Conservation (phyloP, 2,329 filamentous ascomycete species). For the Claviceps capensis region DNA sequence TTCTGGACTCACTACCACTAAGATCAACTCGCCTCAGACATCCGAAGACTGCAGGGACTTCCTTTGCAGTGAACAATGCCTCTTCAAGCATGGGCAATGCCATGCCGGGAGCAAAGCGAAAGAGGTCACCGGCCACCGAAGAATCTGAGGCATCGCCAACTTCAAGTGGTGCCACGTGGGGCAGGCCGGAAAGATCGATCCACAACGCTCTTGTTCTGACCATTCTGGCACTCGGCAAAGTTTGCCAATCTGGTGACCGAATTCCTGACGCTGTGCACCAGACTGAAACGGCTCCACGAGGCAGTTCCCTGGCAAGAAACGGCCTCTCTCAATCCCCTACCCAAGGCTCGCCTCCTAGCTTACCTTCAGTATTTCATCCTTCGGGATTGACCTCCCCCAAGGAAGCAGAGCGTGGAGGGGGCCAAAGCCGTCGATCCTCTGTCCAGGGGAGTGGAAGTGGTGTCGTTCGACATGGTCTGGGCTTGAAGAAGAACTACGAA, state of each 20-base stretch:
- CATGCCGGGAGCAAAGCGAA: constrained; percentile 34
- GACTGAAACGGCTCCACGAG: constrained; percentile 18
- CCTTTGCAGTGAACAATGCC: constrained; percentile 19
- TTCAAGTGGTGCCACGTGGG: constrained; percentile 23
- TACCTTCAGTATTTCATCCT: constrained; percentile 32
- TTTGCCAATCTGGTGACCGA: constrained; percentile 46
- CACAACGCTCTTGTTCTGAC: constrained; percentile 71
- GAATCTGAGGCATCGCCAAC: constrained; percentile 18
- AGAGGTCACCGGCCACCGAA: constrained; percentile 35
- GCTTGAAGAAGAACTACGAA: constrained; percentile 53
- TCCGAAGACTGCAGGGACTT: constrained; percentile 15
- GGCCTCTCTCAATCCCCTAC: constrained; percentile 37
- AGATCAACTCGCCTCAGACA: constrained; percentile 13
- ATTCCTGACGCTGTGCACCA: constrained; percentile 43
- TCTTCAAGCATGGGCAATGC: constrained; percentile 14
- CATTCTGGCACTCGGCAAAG: constrained; percentile 74
- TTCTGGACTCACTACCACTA: constrained; percentile 33
- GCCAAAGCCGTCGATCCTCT: constrained; percentile 36
- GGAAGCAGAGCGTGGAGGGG: constrained; percentile 29
- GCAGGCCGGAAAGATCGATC: constrained; percentile 50
- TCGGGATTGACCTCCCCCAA: constrained; percentile 38
- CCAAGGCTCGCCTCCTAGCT: constrained; percentile 39
- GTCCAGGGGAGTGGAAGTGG: constrained; percentile 25
- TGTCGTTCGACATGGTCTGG: constrained; percentile 15
- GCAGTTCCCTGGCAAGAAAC: constrained; percentile 30